Conservation (phyloP, 2,329 filamentous ascomycete species). For the Diplodia corticola region DNA sequence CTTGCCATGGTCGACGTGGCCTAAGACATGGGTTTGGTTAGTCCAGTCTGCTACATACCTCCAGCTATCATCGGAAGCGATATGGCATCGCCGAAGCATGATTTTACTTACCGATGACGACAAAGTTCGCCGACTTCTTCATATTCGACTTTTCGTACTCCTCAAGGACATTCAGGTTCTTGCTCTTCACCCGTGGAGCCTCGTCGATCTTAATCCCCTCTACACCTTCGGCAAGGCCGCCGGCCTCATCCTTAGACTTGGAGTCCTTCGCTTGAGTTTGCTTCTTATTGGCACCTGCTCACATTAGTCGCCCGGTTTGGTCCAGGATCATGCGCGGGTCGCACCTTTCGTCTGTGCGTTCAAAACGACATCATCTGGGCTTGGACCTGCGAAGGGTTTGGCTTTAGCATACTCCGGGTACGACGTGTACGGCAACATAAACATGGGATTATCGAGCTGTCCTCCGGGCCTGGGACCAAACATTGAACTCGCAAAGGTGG, state of each 20-base stretch:
- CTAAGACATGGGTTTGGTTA: constrained; percentile 54
- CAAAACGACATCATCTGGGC: constrained; percentile 86
- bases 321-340: constrained; percentile 27
- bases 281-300: constrained; percentile 28
- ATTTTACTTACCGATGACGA: constrained; percentile 73
- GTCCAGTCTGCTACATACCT: constrained; percentile 46
- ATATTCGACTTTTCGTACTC: constrained; percentile 74
- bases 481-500: constrained; percentile 53
- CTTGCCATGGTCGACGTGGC: constrained; percentile 96
- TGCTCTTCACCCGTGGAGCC: constrained; percentile 59
- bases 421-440: constrained; percentile 44
- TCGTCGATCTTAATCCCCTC: constrained; percentile 53
- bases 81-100: background rate
- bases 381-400: constrained; percentile 77
- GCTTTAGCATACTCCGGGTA: constrained; percentile 44
- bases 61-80: background rate
- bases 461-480: constrained; percentile 39
- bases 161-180: constrained; percentile 79
- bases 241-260: constrained; percentile 29
- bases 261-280: constrained; percentile 28
- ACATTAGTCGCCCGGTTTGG: constrained; percentile 25
- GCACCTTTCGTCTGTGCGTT: constrained; percentile 67
- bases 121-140: constrained; percentile 85
- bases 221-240: constrained; percentile 50
- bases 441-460: constrained; percentile 23